Evolutionary conservation across 1,284 basidiomycete species (phyloP), one percentile per base, ranked within the genome.

Genomic region (Trichosporon faecale): DNA sequence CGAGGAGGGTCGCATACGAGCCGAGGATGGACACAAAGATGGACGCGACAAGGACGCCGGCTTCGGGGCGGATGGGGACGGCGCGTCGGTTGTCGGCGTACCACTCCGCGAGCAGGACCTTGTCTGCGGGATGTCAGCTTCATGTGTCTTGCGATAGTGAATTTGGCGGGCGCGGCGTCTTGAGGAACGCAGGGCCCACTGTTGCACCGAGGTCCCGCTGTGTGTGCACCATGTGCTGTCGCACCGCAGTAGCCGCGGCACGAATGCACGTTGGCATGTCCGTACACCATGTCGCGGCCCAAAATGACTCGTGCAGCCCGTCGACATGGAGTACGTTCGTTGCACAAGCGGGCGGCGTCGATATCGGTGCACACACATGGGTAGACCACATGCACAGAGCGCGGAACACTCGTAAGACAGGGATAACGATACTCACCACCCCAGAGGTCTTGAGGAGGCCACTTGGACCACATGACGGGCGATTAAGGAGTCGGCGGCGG

Each of bases 1-100:
- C 77, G 35, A 86, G 79, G 2, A 86, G 81, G 6, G 85, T 85
- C 0, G 85, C 81, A 72, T 86, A 85, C 2, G 85, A 85, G 21
- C 85, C 85, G 37, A 86, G 79, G 40, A 84, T 80, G 31, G 85
- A 84, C 31, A 86, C 85, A 71, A 85, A 79, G 69, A 86, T 81
- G 49, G 84, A 85, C n/a, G 84, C 84, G 72, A 85, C 80, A 65
- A 86, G 78, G 66, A 86, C 79, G 57, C 83, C 85, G 0, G 84
- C 77, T 66, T 82, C 79, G 64, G 82, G 84, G 27, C 75, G 75
- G 64, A 85, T 79, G 2, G 85, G 85, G 66, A 86, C 78, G 16
- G 82, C 70, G 66, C 82, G 77, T 18, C 57, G 64, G 29, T 14
- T 29, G 27, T 61, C 57, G 57, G 57, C 57, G 73, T 85, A 86